Evolutionary conservation across 257 asterid genomes (phyloP).

Genomic region (Solanum virginianum): DNA sequence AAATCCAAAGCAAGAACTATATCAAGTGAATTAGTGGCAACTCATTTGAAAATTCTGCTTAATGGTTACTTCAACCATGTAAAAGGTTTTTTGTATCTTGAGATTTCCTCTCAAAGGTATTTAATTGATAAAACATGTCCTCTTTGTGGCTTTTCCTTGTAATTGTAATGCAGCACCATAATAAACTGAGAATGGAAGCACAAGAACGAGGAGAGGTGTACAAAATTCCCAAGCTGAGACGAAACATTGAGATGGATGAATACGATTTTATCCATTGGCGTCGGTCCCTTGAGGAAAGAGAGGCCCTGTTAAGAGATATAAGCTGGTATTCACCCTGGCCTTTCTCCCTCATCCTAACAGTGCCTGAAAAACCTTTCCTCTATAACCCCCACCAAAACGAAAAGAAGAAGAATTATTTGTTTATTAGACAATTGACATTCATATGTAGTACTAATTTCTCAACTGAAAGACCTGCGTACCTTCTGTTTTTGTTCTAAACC

Average conservation of each 20-base stretch:
- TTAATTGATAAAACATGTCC: background rate
- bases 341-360: background rate
- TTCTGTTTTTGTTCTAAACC: background rate
- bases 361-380: background rate
- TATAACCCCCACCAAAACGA: background rate
- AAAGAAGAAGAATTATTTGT: background rate
- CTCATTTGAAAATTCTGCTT: background rate
- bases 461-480: background rate
- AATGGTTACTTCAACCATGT: background rate
- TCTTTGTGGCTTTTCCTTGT: background rate
- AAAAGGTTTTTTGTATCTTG: background rate
- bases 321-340: conserved; percentile 45
- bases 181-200: conserved; percentile 58
- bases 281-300: conserved; percentile 92
- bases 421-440: background rate
- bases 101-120: background rate
- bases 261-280: conserved; percentile 93
- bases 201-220: conserved; percentile 60
- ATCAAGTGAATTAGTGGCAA: background rate
- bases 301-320: conserved; percentile 81
- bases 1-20: background rate
- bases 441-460: background rate
- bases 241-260: conserved; percentile 93
- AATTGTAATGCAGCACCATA: conserved; percentile 39
- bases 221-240: conserved; percentile 50